Percentiles rank a stretch among this genome's conserved stretches.
These are phyloP conservation scores for Tritrichomonas foetus DNA, from an alignment of 208 protist genomes.

Conservation along the genomic window DNA sequence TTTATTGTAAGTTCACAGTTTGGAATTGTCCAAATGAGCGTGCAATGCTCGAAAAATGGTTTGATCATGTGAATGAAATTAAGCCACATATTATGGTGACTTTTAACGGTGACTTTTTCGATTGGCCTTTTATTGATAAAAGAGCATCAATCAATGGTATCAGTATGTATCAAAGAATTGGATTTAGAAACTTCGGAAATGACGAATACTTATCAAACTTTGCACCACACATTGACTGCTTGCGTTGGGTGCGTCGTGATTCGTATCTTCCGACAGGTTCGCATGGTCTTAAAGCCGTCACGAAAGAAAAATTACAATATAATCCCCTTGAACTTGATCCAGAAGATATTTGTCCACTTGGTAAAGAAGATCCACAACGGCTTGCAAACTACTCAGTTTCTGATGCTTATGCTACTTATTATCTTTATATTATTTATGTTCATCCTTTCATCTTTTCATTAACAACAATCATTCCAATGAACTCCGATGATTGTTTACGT, in stretches of 20 bases:
- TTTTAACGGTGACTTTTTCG: slow-evolving; percentile 99
- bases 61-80: slow-evolving; percentile 85
- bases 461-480: slow-evolving; percentile 98
- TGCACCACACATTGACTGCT: slow-evolving; percentile 92
- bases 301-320: slow-evolving; percentile 94
- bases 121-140: slow-evolving; percentile 96
- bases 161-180: slow-evolving; percentile 55
- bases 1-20: slow-evolving; percentile 84
- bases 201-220: slow-evolving; percentile 81
- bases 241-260: slow-evolving; percentile 99
- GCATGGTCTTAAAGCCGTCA: slow-evolving; percentile 62
- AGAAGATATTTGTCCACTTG: slow-evolving; percentile 96
- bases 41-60: slow-evolving; percentile 79
- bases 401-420: slow-evolving; percentile 99
- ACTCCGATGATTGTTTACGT: slow-evolving; percentile 80
- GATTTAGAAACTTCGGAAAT: slow-evolving; percentile 43
- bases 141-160: slow-evolving; percentile 66
- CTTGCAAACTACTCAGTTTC: slow-evolving; percentile 99
- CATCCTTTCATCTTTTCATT: slow-evolving; percentile 99
- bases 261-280: slow-evolving; percentile 87
- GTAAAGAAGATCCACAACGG: slow-evolving; percentile 78
- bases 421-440: slow-evolving; percentile 97
- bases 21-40: slow-evolving; percentile 58
- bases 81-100: slow-evolving; percentile 96
- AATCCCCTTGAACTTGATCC: slow-evolving; percentile 98